Base-by-base conservation (phyloP, 106 monocot species). In the Hemerocallis citrina region DNA sequence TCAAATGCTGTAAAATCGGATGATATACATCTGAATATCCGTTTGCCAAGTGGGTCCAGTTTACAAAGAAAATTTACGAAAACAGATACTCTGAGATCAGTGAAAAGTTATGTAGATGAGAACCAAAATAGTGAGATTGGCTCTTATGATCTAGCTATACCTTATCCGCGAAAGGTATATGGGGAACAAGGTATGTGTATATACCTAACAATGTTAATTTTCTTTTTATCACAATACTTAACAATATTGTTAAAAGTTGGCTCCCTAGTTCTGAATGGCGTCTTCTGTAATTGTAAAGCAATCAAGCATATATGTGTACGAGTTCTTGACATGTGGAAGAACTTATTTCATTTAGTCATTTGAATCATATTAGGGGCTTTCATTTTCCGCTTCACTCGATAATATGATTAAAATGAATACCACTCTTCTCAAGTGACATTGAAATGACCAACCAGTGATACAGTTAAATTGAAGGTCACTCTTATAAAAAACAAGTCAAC, bases 151-250 rank as follows among this genome's bases (percentile, higher is more conserved):
- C 63, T 94, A 15, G 89, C 85, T 39, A 64, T 94, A 41, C 85
- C 89, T 46, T 94, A 94, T 85, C 93, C 93, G 39, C 65, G 82
- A 41, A 85, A 69, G 59, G 35, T 85, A 54, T 89, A 89, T 56
- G 62, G 1, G 66, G 89, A 94, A 52, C 57, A 85, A 80, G 93
- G 93, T 94, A 74, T 2, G 20, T 34, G 47, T 30, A 66, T 7
- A 38, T 61, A 19, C 0, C 16, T 28, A 55, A 8, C 39, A 34
- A 51, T 28, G 24, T 51, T 12, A 51, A 51, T 25, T 28, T 19
- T 47, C 11, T 47, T 47, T 20, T 46, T 1, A 4, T 46, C 21
- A 46, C 11, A 8, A 8, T 4, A 46, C n/a, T 2, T 46, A 19
- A 25, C 24, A 28, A 51, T 27, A 51, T 51, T 28, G 1, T 8